phyloP scores from a whole-genome alignment of 805 yeast species.

The Scheffersomyces lignosus region DNA sequence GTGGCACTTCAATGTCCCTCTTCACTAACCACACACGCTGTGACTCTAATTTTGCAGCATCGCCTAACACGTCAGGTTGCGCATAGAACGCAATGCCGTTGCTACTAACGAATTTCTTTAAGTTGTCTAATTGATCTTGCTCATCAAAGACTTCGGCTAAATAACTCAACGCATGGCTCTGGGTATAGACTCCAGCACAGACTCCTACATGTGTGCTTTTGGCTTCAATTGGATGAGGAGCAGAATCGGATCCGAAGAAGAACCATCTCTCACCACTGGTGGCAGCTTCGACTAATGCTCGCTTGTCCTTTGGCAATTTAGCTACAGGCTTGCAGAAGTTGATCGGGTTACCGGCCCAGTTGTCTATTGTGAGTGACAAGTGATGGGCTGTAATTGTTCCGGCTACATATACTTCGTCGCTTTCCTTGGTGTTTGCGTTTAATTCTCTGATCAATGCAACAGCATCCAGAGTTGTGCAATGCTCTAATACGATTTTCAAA shows the following conservation, averaged over 20 bases:
- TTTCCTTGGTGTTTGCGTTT: slow-evolving; percentile 42
- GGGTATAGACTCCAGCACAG: slow-evolving; percentile 98
- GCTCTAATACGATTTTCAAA: slow-evolving; percentile 85
- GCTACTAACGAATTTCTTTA: slow-evolving; percentile 73
- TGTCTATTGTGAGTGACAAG: slow-evolving; percentile 80
- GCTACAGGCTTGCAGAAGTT: slow-evolving; percentile 98
- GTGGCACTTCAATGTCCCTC: slow-evolving; percentile 59
- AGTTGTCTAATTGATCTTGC: slow-evolving; percentile 58
- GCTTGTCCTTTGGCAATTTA: slow-evolving; percentile 80
- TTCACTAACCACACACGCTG: slow-evolving; percentile 58
- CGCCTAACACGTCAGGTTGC: slow-evolving; percentile 38
- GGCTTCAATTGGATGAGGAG: slow-evolving; percentile 87
- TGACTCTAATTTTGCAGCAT: slow-evolving; percentile 28
- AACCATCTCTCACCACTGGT: slow-evolving; percentile 88
- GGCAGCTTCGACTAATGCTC: slow-evolving; percentile 83
- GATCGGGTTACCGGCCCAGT: slow-evolving; percentile 95
- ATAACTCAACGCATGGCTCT: slow-evolving; percentile 76
- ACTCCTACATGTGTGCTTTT: slow-evolving; percentile 80
- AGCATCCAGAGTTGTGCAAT: slow-evolving; percentile 91
- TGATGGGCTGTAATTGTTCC: slow-evolving; percentile 98
- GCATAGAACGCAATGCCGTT: slow-evolving; percentile 73
- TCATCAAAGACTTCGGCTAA: slow-evolving; percentile 83
- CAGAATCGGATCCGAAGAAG: slow-evolving; percentile 97
- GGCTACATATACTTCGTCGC: slow-evolving; percentile 58
- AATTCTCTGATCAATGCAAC: slow-evolving; percentile 71